Conservation (phyloP, 257 asterid genomes). For the Leptodermis oblonga region DNA sequence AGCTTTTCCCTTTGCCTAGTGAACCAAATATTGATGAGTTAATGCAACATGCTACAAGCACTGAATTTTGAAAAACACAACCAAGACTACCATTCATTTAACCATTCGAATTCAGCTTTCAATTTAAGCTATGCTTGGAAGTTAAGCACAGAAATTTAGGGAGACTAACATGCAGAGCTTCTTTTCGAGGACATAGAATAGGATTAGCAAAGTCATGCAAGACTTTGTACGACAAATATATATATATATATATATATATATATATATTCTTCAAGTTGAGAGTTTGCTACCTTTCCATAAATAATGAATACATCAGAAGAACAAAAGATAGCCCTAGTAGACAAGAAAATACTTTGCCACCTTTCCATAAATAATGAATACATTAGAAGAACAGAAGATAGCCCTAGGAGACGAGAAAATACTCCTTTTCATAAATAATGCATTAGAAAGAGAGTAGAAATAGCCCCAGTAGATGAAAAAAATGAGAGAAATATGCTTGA, state of each 20-base stretch:
- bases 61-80: not conserved
- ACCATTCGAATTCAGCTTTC: not conserved
- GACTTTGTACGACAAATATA: not conserved
- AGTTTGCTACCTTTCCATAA: not conserved
- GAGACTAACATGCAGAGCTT: not conserved
- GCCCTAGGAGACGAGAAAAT: no score
- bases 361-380: no score
- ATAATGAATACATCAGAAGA: no score
- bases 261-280: not conserved
- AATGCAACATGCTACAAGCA: constrained; percentile 7
- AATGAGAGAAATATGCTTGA: no score
- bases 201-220: not conserved
- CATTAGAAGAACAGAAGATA: no score
- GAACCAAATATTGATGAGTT: constrained; percentile 22
- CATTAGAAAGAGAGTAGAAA: no score
- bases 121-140: not conserved
- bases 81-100: not conserved
- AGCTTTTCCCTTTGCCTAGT: constrained; percentile 70
- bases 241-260: no score
- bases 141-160: not conserved
- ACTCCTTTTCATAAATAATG: no score
- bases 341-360: no score
- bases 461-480: no score
- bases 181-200: not conserved
- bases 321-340: no score